These are phyloP conservation scores for Endocladia muricata DNA, from an alignment of 31 red algal genomes.

Conservation along the genomic window DNA sequence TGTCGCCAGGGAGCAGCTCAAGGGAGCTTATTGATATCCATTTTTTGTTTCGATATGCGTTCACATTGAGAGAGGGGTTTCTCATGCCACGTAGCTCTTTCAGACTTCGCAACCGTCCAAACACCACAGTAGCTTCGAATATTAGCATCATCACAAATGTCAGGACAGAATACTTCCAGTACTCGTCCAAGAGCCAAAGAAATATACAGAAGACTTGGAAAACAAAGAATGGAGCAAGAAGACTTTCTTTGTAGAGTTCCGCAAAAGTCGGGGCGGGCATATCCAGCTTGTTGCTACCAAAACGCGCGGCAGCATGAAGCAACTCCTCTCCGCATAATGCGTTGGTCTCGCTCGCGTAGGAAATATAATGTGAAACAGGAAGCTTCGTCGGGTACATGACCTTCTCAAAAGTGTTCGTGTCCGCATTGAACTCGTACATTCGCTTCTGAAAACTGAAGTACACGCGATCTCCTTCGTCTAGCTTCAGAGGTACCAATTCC, in stretches of 20 bases:
- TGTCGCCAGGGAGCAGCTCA: constrained; percentile 87
- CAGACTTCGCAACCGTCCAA: constrained; percentile 70
- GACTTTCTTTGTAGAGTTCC: constrained; percentile 87
- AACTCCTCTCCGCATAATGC: constrained; percentile 46
- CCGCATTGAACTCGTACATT: constrained; percentile 66
- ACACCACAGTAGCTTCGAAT: constrained; percentile 93
- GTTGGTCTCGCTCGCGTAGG: constrained; percentile 23
- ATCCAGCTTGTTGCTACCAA: constrained; percentile 79
- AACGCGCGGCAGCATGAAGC: constrained; percentile 27
- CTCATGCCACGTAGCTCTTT: constrained; percentile 93
- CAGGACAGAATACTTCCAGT: constrained; percentile 90
- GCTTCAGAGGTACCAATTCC: constrained; percentile 39
- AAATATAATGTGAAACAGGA: constrained; percentile 40
- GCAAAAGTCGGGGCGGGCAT: constrained; percentile 90
- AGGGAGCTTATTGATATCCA: constrained; percentile 70
- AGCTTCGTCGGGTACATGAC: constrained; percentile 64
- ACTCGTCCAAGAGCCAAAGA: constrained; percentile 93
- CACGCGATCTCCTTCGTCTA: constrained; percentile 15
- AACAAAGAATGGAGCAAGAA: constrained; percentile 95
- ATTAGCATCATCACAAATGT: constrained; percentile 93
- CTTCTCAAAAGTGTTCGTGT: constrained; percentile 51
- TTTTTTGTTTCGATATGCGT: constrained; percentile 68
- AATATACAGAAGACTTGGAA: constrained; percentile 97
- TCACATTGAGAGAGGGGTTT: constrained; percentile 40
- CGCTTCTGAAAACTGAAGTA: constrained; percentile 88